phyloP scores from a whole-genome alignment of 2,329 filamentous ascomycete genomes.

The Neoarthrinium moseri region DNA sequence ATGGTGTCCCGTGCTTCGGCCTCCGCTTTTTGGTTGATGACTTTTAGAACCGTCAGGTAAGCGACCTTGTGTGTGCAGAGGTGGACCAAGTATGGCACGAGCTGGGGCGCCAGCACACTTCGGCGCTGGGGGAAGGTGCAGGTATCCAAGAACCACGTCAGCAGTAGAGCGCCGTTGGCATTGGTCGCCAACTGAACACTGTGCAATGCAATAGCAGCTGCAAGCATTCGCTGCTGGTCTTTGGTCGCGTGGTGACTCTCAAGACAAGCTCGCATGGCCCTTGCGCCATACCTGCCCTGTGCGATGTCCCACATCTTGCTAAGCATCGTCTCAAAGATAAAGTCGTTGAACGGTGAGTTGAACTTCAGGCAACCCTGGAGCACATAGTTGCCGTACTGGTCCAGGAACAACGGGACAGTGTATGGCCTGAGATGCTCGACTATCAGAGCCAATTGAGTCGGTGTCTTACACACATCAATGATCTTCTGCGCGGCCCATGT shows the following conservation, averaged over 20 bases:
- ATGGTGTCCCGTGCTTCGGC: slow-evolving; percentile 88
- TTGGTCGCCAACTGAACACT: slow-evolving; percentile 96
- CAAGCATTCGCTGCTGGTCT: slow-evolving; percentile 92
- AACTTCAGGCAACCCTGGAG: slow-evolving; percentile 96
- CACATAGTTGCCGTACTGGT: slow-evolving; percentile 98
- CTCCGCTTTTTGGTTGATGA: slow-evolving; percentile 97
- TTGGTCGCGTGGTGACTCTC: slow-evolving; percentile 95
- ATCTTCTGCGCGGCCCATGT: slow-evolving; percentile 99
- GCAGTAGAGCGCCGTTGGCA: slow-evolving; percentile 85
- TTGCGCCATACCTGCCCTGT: slow-evolving; percentile 89
- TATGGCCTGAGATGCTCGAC: slow-evolving; percentile 82
- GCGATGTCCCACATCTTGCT: slow-evolving; percentile 90
- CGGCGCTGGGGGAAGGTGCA: slow-evolving; percentile 93
- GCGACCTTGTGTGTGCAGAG: slow-evolving; percentile 98
- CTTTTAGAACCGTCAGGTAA: slow-evolving; percentile 94
- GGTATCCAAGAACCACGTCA: slow-evolving; percentile 98
- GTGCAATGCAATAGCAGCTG: slow-evolving; percentile 91
- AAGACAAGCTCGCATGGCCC: slow-evolving; percentile 93
- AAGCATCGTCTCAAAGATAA: slow-evolving; percentile 97
- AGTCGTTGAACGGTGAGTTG: slow-evolving; percentile 83
- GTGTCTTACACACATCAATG: slow-evolving; percentile 90
- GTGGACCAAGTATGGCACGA: slow-evolving; percentile 90
- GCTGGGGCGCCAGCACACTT: slow-evolving; percentile 84
- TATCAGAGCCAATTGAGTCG: slow-evolving; percentile 79
- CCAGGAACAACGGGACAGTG: slow-evolving; percentile 87